Evolutionary conservation across 148 eudicot species (phyloP), one percentile per base, ranked within the genome.

Genomic region (Persicaria tinctoria): DNA sequence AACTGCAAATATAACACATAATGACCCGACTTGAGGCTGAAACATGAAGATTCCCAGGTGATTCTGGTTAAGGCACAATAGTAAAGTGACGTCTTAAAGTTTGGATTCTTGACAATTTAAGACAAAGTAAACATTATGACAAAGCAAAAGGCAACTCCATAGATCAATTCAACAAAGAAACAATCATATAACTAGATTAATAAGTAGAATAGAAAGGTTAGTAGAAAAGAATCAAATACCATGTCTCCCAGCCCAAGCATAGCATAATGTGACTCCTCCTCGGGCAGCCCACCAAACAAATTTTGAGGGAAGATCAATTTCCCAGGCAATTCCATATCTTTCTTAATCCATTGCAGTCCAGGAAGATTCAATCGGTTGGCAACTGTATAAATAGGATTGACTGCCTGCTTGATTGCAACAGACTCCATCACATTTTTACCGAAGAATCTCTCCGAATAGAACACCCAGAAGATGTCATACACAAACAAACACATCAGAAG

Each of bases 201-300:
- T 56, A 6, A 56, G 2, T 56, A 56, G 13, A 51, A 16, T 5
- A 56, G 17, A 56, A 55, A 56, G 8, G 20, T 63, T 23, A 0
- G 32, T 44, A 66, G 18, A 68, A 47, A 51, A 72, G 70, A 20
- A 81, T 75, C 73, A 46, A 70, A 80, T 91, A 94, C 98, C 98
- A 94, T 91, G 85, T 94, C 98, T 73, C 98, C 98, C 47, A 94
- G 92, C 78, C 98, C 98, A 81, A 94, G 97, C 90, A 94, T 91
- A 90, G 90, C 86, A 83, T 85, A 94, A 62, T 88, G 90, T 7
- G 81, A 55, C 75, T 84, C 80, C 79, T 23, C 80, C 77, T 86
- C 90, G 50, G 93, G 89, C 68, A 81, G 76, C 63, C 93, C 86
- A 57, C 93, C 91, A 38, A 91, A 82, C 78, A 94, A 78, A 82